Evolutionary conservation across 306 rosid species (phyloP).

Genomic region (Vachellia pachyceras): DNA sequence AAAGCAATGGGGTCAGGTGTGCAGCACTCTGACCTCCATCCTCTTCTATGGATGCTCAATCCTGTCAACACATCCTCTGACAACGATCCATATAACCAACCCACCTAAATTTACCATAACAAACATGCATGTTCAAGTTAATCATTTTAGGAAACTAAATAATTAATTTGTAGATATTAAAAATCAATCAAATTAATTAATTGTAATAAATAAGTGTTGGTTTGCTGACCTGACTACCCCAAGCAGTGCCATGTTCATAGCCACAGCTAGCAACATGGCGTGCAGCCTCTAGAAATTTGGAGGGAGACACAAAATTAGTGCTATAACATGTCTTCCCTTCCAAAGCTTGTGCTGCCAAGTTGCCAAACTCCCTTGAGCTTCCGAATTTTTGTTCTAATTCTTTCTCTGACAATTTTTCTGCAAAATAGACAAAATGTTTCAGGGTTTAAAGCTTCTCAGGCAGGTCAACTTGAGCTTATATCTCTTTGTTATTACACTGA

Average conservation of each 20-base stretch:
- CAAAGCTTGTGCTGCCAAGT: constrained; percentile 47
- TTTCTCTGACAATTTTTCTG: constrained; percentile 39
- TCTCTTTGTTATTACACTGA: too few species aligned
- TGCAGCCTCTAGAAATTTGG: constrained; percentile 48
- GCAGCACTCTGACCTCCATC: constrained; percentile 57
- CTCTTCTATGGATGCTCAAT: constrained; percentile 54
- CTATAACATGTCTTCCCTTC: constrained; percentile 31
- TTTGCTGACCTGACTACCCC: constrained; percentile 65
- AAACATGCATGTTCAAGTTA: background rate
- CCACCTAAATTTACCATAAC: constrained; percentile 30
- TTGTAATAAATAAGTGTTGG: too few species aligned
- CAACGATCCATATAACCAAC: constrained; percentile 47
- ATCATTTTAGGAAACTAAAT: background rate
- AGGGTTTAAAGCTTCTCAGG: background rate
- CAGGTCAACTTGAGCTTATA: background rate
- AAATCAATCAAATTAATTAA: too few species aligned
- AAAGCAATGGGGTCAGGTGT: constrained; percentile 56
- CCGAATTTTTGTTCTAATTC: constrained; percentile 47
- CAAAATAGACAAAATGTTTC: background rate
- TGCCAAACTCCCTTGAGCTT: constrained; percentile 41
- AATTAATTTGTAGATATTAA: too few species aligned
- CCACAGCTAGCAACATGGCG: constrained; percentile 47
- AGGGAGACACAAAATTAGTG: background rate
- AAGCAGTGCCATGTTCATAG: constrained; percentile 59
- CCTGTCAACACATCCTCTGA: too few species aligned